Base-by-base conservation (phyloP, 306 rosid species). In the Ceratonia siliqua region DNA sequence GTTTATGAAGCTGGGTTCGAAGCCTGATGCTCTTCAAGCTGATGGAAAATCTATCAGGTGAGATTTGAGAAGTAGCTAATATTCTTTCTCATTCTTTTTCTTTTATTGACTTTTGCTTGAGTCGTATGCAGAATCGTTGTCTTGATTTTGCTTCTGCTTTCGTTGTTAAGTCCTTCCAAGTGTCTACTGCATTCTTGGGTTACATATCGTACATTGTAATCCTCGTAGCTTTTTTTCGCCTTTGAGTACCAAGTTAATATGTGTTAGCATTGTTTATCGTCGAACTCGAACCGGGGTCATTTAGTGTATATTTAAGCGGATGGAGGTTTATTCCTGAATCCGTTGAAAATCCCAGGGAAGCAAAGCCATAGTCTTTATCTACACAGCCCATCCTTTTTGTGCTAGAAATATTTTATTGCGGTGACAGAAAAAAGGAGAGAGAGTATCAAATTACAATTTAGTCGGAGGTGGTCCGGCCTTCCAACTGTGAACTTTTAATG, bases 1-100 rank as follows among this genome's bases (percentile, higher is more conserved):
- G 98, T 95, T 90, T 76, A 95, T 95, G 99, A 95, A 92, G 86
- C 42, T 95, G 73, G 99, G 99, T 42, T 92, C 96, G 8, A 95
- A 95, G 83, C 96, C 97, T 75, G 98, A 95, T 83, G 89, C 87
- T 13, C 82, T 95, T 85, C 96, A 87, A 78, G 86, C 92, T 13
- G 91, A 92, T 39, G 99, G 98, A 4, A 95, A 89, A 53, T 79
- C 79, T 71, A 63, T 86, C 70, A 88, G 98, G 99, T 89, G 22
- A 58, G 41, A 4, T 0, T 0, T 45, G 15, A 45, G 32, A 62
- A 62, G 30, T 42, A 9, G 12, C 18, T 21, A 36, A 62, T 62
- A 3, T 25, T 76, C 68, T 72, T 33, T 62, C 38, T 18, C 12
- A 13, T 43, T 43, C 50, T 5, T 49, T 1, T 49, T 18, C 6